A percentile compares a stretch with the other conserved stretches of the same genome.
Evolutionary conservation across 305 asterid genomes (phyloP).

Genomic region (Fraxinus paxiana): DNA sequence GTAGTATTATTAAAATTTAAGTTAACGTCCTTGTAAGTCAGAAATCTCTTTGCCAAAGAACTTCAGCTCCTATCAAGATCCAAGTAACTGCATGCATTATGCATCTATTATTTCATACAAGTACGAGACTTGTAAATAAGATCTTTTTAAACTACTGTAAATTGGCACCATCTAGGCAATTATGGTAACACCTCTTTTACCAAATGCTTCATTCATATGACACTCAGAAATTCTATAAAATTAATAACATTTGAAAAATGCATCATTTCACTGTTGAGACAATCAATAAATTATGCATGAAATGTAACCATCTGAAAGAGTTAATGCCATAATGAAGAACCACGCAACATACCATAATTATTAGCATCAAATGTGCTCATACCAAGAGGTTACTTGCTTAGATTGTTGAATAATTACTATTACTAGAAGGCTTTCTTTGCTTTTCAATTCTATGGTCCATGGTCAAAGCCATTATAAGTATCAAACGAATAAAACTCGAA

Average conservation of each 20-base stretch:
- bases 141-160: not conserved
- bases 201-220: not conserved
- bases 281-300: not conserved
- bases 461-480: not conserved
- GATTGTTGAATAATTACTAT: not conserved
- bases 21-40: not conserved
- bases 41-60: not conserved
- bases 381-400: not conserved
- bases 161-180: not conserved
- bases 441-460: not conserved
- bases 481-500: not conserved
- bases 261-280: not conserved
- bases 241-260: not conserved
- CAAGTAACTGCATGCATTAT: not conserved
- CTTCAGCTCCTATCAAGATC: not conserved
- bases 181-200: not conserved
- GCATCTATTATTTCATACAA: not conserved
- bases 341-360: not conserved
- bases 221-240: not conserved
- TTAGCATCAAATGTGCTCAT: not conserved
- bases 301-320: not conserved
- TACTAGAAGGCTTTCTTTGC: not conserved
- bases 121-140: not conserved
- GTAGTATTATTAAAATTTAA: not conserved
- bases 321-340: not conserved